These are phyloP conservation scores for Phytopythium helicoides DNA, from an alignment of 352 stramenopile species.

Conservation along the genomic window DNA sequence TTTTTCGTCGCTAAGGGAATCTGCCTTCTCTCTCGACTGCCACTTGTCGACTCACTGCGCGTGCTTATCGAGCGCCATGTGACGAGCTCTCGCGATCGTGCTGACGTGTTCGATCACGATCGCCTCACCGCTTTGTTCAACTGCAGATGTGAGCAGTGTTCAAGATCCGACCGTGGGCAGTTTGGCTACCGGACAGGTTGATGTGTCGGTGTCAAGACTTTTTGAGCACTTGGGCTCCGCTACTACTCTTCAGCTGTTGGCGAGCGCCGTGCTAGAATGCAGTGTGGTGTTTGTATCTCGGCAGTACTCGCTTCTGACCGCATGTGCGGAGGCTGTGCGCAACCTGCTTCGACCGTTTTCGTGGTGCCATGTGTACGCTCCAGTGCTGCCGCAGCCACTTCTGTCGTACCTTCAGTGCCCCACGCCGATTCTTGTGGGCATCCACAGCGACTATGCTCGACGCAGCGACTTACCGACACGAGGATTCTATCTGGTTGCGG, in stretches of 20 bases:
- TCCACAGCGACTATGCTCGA: slow-evolving; percentile 70
- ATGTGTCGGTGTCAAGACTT: slow-evolving; percentile 64
- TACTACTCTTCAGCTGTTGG: slow-evolving; percentile 71
- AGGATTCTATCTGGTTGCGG: slow-evolving; percentile 71
- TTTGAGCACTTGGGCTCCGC: slow-evolving; percentile 71
- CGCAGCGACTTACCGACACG: slow-evolving; percentile 58
- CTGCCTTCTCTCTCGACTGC: slow-evolving; percentile 60
- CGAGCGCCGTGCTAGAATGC: slow-evolving; percentile 83
- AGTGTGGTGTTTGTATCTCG: slow-evolving; percentile 84
- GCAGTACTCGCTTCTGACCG: slow-evolving; percentile 80
- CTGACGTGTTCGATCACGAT: slow-evolving; percentile 49
- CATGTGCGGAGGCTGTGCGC: slow-evolving; percentile 81
- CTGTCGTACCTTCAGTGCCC: slow-evolving; percentile 89
- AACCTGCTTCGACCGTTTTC: slow-evolving; percentile 84
- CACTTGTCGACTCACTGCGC: slow-evolving; percentile 60
- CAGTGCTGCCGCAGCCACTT: slow-evolving; percentile 78
- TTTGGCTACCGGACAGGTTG: slow-evolving; percentile 20
- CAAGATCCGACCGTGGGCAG: no score
- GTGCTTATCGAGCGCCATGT: slow-evolving; percentile 60
- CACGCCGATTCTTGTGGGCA: slow-evolving; percentile 86
- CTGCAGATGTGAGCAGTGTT: slow-evolving; percentile 29
- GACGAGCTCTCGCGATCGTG: slow-evolving; percentile 16
- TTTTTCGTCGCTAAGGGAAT: slow-evolving; percentile 66
- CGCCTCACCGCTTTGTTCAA: slow-evolving; percentile 42
- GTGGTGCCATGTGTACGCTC: slow-evolving; percentile 90